Conservation (phyloP, 164 flowering plant genomes). For the Liriodendron chinense region DNA sequence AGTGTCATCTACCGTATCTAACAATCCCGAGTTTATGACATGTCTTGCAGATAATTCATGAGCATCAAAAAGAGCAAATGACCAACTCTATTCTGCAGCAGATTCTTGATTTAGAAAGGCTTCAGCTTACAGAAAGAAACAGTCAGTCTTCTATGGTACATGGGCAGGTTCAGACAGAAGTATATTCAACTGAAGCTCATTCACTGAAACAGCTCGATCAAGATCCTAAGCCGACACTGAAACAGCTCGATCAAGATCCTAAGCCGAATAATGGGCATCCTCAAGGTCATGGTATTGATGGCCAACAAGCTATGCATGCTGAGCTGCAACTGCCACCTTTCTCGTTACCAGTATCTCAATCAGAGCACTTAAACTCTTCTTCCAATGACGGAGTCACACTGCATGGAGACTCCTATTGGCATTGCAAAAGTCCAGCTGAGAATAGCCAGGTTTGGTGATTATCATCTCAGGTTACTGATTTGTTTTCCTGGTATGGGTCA, state of each 20-base stretch:
- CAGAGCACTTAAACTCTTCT: conserved; percentile 33
- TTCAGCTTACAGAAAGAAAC: conserved; percentile 45
- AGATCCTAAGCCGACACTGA: conserved; percentile 19
- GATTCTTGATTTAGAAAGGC: conserved; percentile 55
- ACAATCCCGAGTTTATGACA: not conserved
- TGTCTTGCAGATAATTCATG: conserved; percentile 24
- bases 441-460: conserved; percentile 47
- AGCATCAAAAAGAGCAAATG: conserved; percentile 23
- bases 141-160: conserved; percentile 17
- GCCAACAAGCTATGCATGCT: conserved; percentile 25
- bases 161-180: conserved; percentile 25
- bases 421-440: conserved; percentile 42
- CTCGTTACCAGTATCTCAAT: conserved; percentile 39
- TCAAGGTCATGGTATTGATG: conserved; percentile 18
- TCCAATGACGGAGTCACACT: conserved; percentile 29
- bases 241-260: conserved; percentile 21
- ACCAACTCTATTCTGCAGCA: conserved; percentile 48
- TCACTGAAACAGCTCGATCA: conserved; percentile 16
- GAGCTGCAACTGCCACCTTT: conserved; percentile 32
- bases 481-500: not conserved
- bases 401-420: conserved; percentile 44
- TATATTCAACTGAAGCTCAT: conserved; percentile 17
- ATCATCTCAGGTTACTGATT: not conserved
- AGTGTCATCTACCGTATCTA: too few relatives aligned
- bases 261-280: conserved; percentile 21